Conservation (phyloP, 305 asterid species). For the Petunia hybrid region DNA sequence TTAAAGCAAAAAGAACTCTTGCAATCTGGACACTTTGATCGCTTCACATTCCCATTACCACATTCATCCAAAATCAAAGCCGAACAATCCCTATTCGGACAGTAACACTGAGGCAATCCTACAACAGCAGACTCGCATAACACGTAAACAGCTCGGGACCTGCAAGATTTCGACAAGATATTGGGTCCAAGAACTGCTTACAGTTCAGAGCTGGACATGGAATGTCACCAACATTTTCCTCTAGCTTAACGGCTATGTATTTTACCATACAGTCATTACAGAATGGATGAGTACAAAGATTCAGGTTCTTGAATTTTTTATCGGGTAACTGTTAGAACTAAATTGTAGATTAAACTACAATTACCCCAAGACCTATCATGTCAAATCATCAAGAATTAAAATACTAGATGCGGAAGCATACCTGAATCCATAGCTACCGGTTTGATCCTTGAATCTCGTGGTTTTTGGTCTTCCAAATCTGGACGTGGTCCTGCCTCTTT, state of each 20-base stretch:
- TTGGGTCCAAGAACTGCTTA: neutral
- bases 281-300: constrained; percentile 61
- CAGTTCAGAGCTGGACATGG: neutral
- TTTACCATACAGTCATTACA: constrained; percentile 37
- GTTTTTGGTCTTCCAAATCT: too few species aligned
- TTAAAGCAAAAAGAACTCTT: constrained; percentile 48
- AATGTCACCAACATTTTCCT: too few species aligned
- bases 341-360: too few species aligned
- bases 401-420: too few species aligned
- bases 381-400: too few species aligned
- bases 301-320: constrained; percentile 35
- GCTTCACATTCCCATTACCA: constrained; percentile 44
- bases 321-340: neutral
- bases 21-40: constrained; percentile 51
- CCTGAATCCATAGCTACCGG: too few species aligned
- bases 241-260: too few species aligned
- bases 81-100: neutral
- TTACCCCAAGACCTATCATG: too few species aligned
- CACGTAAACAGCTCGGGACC: neutral
- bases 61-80: neutral
- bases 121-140: neutral
- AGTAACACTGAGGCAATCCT: neutral
- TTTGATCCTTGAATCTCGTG: too few species aligned
- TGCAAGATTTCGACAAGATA: neutral
- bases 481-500: too few species aligned